These are phyloP conservation scores for Fusarium solani-melongenae DNA, from an alignment of 2,329 filamentous ascomycete species.

Conservation along the genomic window DNA sequence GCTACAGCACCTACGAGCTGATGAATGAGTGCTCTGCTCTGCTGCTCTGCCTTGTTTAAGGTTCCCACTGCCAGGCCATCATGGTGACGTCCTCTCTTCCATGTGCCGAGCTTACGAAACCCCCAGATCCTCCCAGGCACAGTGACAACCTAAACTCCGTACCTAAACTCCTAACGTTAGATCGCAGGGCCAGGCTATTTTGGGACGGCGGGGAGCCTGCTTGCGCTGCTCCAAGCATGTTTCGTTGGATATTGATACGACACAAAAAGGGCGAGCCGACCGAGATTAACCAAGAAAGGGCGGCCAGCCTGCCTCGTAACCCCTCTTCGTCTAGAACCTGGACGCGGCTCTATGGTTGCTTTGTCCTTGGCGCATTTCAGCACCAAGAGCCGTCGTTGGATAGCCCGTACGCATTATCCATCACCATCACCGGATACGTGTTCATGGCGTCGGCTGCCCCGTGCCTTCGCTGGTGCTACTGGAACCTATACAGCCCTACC, in stretches of 20 bases:
- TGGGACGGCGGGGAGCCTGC: not conserved
- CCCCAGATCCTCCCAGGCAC: not conserved
- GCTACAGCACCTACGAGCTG: not conserved
- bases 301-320: not conserved
- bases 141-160: not conserved
- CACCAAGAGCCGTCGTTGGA: not conserved
- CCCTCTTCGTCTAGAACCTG: not conserved
- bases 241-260: not conserved
- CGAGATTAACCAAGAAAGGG: not conserved
- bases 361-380: not conserved
- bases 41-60: slow-evolving; percentile 1
- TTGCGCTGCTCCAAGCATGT: not conserved
- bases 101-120: not conserved
- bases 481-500: not conserved
- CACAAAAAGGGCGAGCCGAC: not conserved
- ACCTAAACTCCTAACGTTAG: not conserved
- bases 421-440: not conserved
- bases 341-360: not conserved
- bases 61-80: slow-evolving; percentile 5
- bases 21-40: not conserved
- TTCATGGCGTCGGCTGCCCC: not conserved
- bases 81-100: slow-evolving; percentile 19
- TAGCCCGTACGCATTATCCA: not conserved
- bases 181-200: not conserved
- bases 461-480: not conserved